phyloP scores from a whole-genome alignment of 495 filamentous ascomycete genomes.

The Hypomontagnella submonticulosa region DNA sequence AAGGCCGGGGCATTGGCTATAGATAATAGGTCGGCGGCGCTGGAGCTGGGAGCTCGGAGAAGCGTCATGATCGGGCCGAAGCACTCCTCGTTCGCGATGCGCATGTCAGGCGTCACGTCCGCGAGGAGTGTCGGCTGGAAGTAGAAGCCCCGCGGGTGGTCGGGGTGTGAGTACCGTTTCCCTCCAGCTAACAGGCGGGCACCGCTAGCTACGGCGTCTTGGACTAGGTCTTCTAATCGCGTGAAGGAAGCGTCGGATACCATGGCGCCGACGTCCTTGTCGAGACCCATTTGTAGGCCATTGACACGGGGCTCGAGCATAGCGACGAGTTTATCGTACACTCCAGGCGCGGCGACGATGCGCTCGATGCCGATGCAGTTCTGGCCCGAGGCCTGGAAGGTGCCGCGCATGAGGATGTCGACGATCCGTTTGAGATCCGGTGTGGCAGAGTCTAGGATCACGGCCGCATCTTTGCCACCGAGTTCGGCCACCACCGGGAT shows the following conservation, averaged over 20 bases:
- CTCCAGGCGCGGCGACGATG: constrained; percentile 78
- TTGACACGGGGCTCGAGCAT: constrained; percentile 77
- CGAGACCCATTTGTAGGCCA: constrained; percentile 70
- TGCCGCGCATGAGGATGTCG: constrained; percentile 86
- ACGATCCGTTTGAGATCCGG: constrained; percentile 74
- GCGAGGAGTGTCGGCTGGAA: constrained; percentile 90
- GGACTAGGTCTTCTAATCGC: constrained; percentile 75
- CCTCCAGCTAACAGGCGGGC: constrained; percentile 87
- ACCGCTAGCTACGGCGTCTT: constrained; percentile 78
- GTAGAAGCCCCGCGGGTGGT: constrained; percentile 82
- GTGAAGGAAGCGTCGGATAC: constrained; percentile 80
- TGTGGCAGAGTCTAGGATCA: constrained; percentile 82
- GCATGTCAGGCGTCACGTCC: constrained; percentile 81
- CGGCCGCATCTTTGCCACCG: constrained; percentile 95
- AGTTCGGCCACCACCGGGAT: constrained; percentile 89
- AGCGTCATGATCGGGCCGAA: constrained; percentile 91
- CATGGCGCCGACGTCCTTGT: constrained; percentile 86
- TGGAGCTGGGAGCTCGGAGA: constrained; percentile 69
- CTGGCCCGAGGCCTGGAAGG: constrained; percentile 96
- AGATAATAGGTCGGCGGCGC: constrained; percentile 68
- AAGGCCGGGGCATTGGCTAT: constrained; percentile 83
- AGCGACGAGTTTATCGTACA: constrained; percentile 77
- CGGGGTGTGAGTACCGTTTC: constrained; percentile 73
- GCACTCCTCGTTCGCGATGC: constrained; percentile 89
- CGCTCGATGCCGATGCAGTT: constrained; percentile 98